phyloP scores from a whole-genome alignment of 129 eudicot species.

The Saposhnikovia divaricata region DNA sequence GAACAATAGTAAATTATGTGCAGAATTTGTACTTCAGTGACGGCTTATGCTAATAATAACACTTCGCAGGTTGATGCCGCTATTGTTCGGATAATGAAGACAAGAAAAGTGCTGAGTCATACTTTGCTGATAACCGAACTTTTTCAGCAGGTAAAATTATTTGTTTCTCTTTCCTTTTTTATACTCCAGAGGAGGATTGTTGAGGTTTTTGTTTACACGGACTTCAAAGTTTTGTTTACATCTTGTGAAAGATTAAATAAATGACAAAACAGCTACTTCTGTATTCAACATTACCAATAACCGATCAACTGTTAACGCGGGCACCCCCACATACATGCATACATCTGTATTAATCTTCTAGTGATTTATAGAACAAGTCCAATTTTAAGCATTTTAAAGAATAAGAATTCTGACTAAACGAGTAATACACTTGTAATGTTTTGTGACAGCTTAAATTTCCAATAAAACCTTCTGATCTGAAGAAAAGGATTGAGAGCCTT shows the following conservation, averaged over 20 bases:
- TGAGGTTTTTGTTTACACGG: neutral
- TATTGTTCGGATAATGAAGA: conserved; percentile 94
- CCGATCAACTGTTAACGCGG: neutral
- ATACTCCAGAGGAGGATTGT: neutral
- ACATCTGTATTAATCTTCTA: neutral
- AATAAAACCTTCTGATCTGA: conserved; percentile 93
- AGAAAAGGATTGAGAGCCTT: conserved; percentile 97
- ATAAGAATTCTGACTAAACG: neutral
- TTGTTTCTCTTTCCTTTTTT: no score
- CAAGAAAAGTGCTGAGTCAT: conserved; percentile 86
- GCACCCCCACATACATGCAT: neutral
- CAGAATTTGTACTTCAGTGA: neutral
- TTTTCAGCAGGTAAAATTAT: conserved; percentile 70
- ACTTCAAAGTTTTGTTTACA: neutral
- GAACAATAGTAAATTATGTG: neutral
- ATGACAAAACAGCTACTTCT: neutral
- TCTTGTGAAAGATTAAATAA: neutral
- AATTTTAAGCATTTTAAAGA: neutral
- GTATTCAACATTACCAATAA: neutral
- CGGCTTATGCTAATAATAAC: neutral
- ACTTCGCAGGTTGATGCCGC: conserved; percentile 86
- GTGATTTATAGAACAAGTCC: neutral
- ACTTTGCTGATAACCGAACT: conserved; percentile 90
- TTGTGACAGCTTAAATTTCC: conserved; percentile 88
- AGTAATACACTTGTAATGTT: neutral